Conservation (phyloP, 257 asterid species). For the Nicotiana attenuata region DNA sequence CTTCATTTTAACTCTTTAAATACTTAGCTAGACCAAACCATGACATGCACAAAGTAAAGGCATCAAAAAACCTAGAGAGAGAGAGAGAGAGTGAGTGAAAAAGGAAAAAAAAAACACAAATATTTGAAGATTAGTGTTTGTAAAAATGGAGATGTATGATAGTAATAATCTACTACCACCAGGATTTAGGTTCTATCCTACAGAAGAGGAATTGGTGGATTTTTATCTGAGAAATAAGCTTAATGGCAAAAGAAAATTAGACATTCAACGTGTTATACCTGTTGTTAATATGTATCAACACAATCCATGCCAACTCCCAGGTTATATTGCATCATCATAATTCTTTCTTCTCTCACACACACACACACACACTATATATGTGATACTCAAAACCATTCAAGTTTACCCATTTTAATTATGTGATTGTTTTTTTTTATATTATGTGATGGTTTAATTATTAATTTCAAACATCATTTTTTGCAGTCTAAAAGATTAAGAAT, state of each 20-base stretch:
- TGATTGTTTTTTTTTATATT: not conserved
- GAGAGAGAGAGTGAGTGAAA: not conserved
- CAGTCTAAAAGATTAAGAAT: too few relatives aligned
- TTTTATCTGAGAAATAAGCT: slow-evolving; percentile 48
- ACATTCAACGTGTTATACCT: slow-evolving; percentile 44
- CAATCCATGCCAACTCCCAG: slow-evolving; percentile 59
- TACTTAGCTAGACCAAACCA: not conserved
- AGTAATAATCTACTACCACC: slow-evolving; percentile 17
- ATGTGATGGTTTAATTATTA: not conserved
- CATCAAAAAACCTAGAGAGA: too few relatives aligned
- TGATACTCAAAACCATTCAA: not conserved
- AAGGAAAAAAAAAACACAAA: not conserved
- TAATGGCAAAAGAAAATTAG: slow-evolving; percentile 19
- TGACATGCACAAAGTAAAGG: not conserved
- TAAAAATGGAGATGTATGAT: slow-evolving; percentile 18
- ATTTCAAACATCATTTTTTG: too few relatives aligned
- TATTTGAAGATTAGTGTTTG: too few relatives aligned
- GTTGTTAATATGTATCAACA: slow-evolving; percentile 43
- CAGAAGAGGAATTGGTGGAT: slow-evolving; percentile 50
- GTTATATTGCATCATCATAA: slow-evolving; percentile 5
- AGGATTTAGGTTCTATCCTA: slow-evolving; percentile 62
- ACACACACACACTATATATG: too few relatives aligned
- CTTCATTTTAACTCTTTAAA: not conserved
- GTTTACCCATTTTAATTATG: not conserved
- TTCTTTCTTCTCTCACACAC: too few relatives aligned